These are phyloP conservation scores for Sporobolomyces phaffii DNA, from an alignment of 768 basidiomycete genomes.

Conservation along the genomic window DNA sequence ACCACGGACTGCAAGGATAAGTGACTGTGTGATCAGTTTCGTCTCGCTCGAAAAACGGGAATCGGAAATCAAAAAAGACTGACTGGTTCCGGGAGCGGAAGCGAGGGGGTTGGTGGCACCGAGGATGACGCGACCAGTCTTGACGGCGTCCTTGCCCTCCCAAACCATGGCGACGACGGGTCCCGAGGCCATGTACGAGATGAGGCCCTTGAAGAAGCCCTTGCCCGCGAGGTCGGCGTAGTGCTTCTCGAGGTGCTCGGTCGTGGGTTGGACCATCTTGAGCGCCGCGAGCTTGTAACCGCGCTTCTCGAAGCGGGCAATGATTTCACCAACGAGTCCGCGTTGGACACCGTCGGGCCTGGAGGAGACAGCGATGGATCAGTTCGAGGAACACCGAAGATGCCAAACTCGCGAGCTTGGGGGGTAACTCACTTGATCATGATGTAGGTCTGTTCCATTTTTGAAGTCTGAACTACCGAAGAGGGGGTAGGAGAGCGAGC, in stretches of 20 bases:
- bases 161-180: constrained; percentile 95
- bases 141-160: constrained; percentile 64
- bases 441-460: constrained; percentile 64
- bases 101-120: constrained; percentile 84
- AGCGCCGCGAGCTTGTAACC: constrained; percentile 95
- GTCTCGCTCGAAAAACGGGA: not conserved
- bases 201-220: constrained; percentile 90
- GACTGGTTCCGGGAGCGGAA: constrained; percentile 65
- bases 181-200: constrained; percentile 83
- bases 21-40: not conserved
- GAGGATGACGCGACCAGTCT: constrained; percentile 43
- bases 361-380: constrained; percentile 11
- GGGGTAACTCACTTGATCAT: constrained; percentile 95
- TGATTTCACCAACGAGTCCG: constrained; percentile 89
- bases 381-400: not conserved
- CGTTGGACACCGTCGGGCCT: constrained; percentile 99
- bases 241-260: constrained; percentile 88
- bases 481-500: not conserved
- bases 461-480: not conserved
- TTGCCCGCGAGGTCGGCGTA: constrained; percentile 92
- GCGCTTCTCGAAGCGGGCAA: constrained; percentile 90
- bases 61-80: too few relatives aligned
- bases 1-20: constrained; percentile 37
- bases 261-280: constrained; percentile 75
- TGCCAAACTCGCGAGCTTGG: too few relatives aligned